Percentiles rank a stretch among this genome's conserved stretches.
These are phyloP conservation scores for Macroventuria anomochaeta DNA, from an alignment of 2,329 filamentous ascomycete genomes.

Conservation along the genomic window DNA sequence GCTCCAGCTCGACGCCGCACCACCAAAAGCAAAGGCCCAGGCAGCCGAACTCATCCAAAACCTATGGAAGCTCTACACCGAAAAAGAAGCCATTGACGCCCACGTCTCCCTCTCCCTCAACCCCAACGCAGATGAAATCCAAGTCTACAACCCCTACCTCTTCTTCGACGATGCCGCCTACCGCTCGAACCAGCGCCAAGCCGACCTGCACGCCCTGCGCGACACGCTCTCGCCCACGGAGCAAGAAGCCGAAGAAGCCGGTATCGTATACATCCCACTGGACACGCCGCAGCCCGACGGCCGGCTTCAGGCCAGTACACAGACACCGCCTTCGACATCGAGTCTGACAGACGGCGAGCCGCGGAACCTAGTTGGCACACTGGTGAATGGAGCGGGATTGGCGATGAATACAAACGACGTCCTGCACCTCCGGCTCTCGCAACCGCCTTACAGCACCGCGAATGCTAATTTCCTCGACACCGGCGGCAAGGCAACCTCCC, in stretches of 20 bases:
- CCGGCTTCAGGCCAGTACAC: slow-evolving; percentile 6
- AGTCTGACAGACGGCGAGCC: slow-evolving; percentile 27
- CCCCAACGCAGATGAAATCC: slow-evolving; percentile 49
- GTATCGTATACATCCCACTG: slow-evolving; percentile 79
- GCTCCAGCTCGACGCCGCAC: slow-evolving; percentile 59
- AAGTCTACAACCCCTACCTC: slow-evolving; percentile 63
- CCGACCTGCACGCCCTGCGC: slow-evolving; percentile 65
- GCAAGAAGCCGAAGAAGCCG: slow-evolving; percentile 68
- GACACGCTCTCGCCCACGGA: slow-evolving; percentile 60
- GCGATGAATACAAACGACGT: slow-evolving; percentile 92
- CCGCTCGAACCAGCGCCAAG: slow-evolving; percentile 66
- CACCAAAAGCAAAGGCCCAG: slow-evolving; percentile 52
- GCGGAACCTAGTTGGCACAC: slow-evolving; percentile 73
- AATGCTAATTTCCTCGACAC: slow-evolving; percentile 89
- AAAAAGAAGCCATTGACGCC: slow-evolving; percentile 70
- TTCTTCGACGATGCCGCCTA: slow-evolving; percentile 75
- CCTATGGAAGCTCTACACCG: slow-evolving; percentile 66
- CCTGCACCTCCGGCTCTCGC: slow-evolving; percentile 67
- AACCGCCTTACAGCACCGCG: slow-evolving; percentile 56
- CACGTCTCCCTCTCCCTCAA: slow-evolving; percentile 57
- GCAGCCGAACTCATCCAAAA: slow-evolving; percentile 59
- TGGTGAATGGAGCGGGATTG: slow-evolving; percentile 88
- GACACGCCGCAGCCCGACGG: slow-evolving; percentile 23
- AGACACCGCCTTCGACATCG: slow-evolving; percentile 14
- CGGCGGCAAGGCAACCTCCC: slow-evolving; percentile 83